Base-by-base conservation (phyloP, 768 basidiomycete genomes). In the Chalciporus sphaerocephalus region DNA sequence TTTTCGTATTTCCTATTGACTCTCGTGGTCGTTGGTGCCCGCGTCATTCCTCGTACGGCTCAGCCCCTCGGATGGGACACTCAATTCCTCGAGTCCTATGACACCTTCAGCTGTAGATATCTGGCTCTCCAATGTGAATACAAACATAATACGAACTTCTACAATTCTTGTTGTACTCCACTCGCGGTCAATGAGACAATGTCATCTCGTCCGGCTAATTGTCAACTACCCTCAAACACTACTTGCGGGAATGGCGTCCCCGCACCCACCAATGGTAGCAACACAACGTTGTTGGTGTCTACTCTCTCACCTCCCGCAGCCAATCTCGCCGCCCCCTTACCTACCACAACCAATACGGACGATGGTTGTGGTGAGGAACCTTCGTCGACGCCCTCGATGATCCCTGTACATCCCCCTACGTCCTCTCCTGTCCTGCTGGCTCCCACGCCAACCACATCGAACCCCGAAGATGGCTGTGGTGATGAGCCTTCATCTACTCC, bases 101-200 rank as follows among this genome's bases (percentile, higher is more conserved):
- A 65, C 32, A 52, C 42, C 13, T 85, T 87, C 68, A 81, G 86
- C 68, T 54, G 60, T 22, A 74, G 87, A 47, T 89, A 88, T 66
- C 55, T 78, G 45, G 74, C 76, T 34, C 60, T 85, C 51, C 70
- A 68, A 39, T 81, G 79, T 58, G 57, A 72, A 22, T 54, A 52
- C 44, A 66, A 78, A 58, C 77, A 79, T 55, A 65, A 70, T 58
- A 72, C 73, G 8, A 38, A 62, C 13, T 84, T 83, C 70, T 90
- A 87, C 63, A 70, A 79, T 44, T 45, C 57, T 22, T 91, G 90
- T 60, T 87, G 87, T 73, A 80, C 80, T 61, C 82, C 87, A 47
- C 68, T 87, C 48, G 69, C 82, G 58, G 71, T 72, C 10, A 74
- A 57, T 40, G 72, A 84, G 68, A 76, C 66, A 42, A 73, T 81